Evolutionary conservation across 495 filamentous ascomycete species (phyloP).

Genomic region (Lasiosphaeriaceae sp.): DNA sequence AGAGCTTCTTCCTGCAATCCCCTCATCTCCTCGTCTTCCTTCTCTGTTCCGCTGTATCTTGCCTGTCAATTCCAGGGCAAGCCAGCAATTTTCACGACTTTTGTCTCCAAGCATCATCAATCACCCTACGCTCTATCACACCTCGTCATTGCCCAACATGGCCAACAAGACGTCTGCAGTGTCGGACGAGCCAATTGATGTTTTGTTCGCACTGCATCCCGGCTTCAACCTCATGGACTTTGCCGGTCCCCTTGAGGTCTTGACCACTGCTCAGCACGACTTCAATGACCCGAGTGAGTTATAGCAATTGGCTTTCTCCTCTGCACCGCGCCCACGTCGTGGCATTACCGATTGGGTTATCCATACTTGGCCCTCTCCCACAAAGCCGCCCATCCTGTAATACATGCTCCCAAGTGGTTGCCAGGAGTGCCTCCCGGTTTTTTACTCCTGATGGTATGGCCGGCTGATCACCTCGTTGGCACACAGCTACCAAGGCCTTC

Average conservation of each 20-base stretch:
- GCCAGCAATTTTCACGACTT: conserved; percentile 5
- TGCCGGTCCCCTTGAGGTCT: conserved; percentile 61
- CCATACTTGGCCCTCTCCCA: too few relatives aligned
- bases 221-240: conserved; percentile 60
- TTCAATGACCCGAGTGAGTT: conserved; percentile 58
- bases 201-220: conserved; percentile 47
- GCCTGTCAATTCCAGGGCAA: conserved; percentile 7
- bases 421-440: not conserved
- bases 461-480: conserved; percentile 12
- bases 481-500: conserved; percentile 50
- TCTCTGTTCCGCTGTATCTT: conserved; percentile 6
- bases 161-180: conserved; percentile 45
- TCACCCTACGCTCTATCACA: not conserved
- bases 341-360: conserved; percentile 1
- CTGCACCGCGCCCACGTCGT: not conserved
- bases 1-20: not conserved
- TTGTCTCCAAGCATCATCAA: conserved; percentile 5
- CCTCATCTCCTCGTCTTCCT: not conserved
- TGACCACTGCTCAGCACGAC: conserved; percentile 57
- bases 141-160: conserved; percentile 35
- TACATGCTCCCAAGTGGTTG: not conserved
- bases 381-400: not conserved
- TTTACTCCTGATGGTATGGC: not conserved
- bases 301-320: conserved; percentile 1
- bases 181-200: conserved; percentile 48